Evolutionary conservation across 2,329 filamentous ascomycete genomes (phyloP).

Genomic region (Diaporthe batatas): DNA sequence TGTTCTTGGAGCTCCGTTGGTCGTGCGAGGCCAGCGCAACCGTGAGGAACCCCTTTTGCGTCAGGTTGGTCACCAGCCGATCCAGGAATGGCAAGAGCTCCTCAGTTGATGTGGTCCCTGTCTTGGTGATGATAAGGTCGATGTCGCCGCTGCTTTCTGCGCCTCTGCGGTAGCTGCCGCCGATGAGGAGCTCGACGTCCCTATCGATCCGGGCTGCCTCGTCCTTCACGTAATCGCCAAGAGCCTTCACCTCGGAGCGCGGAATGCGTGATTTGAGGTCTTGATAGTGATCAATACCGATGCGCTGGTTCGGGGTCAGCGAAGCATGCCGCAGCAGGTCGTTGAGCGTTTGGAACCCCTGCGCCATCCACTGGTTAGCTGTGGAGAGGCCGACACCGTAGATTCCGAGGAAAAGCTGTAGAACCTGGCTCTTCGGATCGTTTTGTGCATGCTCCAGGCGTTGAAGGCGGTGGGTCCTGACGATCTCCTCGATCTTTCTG

Average conservation of each 20-base stretch:
- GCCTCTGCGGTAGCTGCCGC: slow-evolving; percentile 88
- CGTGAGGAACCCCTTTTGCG: slow-evolving; percentile 74
- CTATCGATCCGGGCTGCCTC: slow-evolving; percentile 72
- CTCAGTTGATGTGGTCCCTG: slow-evolving; percentile 63
- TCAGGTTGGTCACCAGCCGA: slow-evolving; percentile 73
- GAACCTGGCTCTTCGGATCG: slow-evolving; percentile 74
- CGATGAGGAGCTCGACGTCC: slow-evolving; percentile 77
- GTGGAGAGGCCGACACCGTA: slow-evolving; percentile 82
- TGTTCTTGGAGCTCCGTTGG: slow-evolving; percentile 44
- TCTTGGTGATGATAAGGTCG: slow-evolving; percentile 84
- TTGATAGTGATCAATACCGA: slow-evolving; percentile 84
- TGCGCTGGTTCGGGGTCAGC: slow-evolving; percentile 76
- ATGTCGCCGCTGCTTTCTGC: slow-evolving; percentile 82
- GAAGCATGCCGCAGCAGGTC: slow-evolving; percentile 74
- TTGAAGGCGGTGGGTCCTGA: slow-evolving; percentile 76
- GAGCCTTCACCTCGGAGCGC: slow-evolving; percentile 77
- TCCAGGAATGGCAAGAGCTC: slow-evolving; percentile 75
- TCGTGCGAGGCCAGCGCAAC: slow-evolving; percentile 72
- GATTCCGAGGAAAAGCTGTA: slow-evolving; percentile 80
- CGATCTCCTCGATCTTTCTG: slow-evolving; percentile 91
- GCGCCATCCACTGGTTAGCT: slow-evolving; percentile 81
- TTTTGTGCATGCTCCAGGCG: slow-evolving; percentile 78
- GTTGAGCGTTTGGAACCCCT: slow-evolving; percentile 80
- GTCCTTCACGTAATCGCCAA: slow-evolving; percentile 74
- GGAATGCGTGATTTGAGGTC: slow-evolving; percentile 87